phyloP scores from a whole-genome alignment of 306 rosid species.

The Cucurbita ficifolia region DNA sequence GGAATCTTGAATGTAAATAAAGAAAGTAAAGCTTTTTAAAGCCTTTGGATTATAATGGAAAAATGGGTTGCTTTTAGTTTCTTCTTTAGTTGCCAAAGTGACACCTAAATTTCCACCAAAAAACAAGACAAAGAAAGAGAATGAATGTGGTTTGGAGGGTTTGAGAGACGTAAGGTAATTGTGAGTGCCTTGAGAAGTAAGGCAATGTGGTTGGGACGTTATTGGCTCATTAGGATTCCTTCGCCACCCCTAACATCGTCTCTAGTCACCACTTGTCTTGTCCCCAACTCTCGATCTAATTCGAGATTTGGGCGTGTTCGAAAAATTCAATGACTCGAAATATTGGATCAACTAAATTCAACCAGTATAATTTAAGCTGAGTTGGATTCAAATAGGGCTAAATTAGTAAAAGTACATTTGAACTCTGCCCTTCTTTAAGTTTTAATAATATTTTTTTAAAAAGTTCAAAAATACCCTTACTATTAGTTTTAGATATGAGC shows the following conservation, averaged over 20 bases:
- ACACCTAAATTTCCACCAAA: conserved; percentile 2
- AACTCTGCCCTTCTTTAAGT: no score
- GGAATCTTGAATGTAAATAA: background rate
- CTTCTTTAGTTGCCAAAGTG: background rate
- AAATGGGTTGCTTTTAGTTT: background rate
- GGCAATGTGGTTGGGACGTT: conserved; percentile 25
- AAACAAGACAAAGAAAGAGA: background rate
- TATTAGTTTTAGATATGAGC: no score
- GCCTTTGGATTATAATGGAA: background rate
- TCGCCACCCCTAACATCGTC: background rate
- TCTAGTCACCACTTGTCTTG: background rate
- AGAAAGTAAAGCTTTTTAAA: background rate
- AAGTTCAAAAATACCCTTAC: no score
- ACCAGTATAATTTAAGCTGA: no score
- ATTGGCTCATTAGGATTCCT: conserved; percentile 4
- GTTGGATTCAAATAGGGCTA: no score
- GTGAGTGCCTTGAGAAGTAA: conserved; percentile 11
- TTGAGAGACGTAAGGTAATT: background rate
- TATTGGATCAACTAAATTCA: no score
- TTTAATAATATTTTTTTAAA: no score
- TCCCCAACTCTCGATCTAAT: background rate
- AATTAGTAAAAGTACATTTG: no score
- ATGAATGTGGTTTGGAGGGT: background rate
- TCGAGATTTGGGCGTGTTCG: no score
- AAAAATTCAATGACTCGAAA: no score